Evolutionary conservation across 2,329 filamentous ascomycete species (phyloP).

Genomic region (Xylariaceae sp.): DNA sequence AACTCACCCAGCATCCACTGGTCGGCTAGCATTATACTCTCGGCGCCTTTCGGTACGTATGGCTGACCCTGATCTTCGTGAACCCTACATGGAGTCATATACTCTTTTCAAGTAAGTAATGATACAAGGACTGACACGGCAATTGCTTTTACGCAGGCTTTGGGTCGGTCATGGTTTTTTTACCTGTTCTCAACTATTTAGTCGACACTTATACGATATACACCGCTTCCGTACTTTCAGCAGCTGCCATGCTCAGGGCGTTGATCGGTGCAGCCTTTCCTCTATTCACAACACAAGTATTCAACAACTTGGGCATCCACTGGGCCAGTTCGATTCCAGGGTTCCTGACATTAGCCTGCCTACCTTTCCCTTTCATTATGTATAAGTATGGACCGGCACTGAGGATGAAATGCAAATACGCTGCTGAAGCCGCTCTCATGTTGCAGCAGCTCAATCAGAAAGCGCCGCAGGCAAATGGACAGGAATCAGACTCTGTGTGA

Average conservation of each 20-base stretch:
- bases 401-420: conserved; percentile 64
- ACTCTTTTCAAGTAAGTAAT: too few relatives aligned
- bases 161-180: neutral
- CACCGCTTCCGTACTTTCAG: conserved; percentile 60
- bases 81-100: too few relatives aligned
- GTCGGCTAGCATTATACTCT: conserved; percentile 38
- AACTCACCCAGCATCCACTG: conserved; percentile 49
- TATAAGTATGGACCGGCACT: conserved; percentile 65
- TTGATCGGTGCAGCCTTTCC: conserved; percentile 59
- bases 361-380: conserved; percentile 76
- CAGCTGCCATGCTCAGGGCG: conserved; percentile 55
- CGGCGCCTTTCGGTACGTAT: conserved; percentile 32
- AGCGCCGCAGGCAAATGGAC: too few relatives aligned
- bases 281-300: conserved; percentile 54
- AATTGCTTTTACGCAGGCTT: conserved; percentile 44
- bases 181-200: neutral
- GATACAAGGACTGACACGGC: too few relatives aligned
- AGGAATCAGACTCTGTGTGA: too few relatives aligned
- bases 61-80: conserved; percentile 50
- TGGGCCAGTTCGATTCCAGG: conserved; percentile 71
- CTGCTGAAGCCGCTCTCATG: conserved; percentile 34
- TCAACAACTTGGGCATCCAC: conserved; percentile 60
- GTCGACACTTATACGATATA: conserved; percentile 58
- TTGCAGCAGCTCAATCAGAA: too few relatives aligned
- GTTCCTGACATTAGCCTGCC: conserved; percentile 66